phyloP scores from a whole-genome alignment of 2,329 filamentous ascomycete species.

The Apiospora aurea region DNA sequence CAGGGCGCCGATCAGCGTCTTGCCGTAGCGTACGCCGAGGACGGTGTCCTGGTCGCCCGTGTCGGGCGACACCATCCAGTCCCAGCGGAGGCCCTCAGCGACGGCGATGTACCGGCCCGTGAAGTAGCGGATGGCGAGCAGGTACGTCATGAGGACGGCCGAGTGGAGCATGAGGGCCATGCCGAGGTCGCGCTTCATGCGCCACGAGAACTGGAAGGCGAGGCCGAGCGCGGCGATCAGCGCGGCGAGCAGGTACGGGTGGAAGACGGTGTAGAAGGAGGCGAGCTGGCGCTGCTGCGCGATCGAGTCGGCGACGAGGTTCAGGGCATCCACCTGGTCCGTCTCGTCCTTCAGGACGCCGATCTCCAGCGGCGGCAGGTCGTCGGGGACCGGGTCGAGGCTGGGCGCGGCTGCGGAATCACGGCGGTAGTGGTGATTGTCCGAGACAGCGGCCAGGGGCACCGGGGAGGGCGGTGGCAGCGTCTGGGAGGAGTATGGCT shows the following conservation, averaged over 20 bases:
- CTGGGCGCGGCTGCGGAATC: constrained; percentile 45
- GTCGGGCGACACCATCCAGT: constrained; percentile 61
- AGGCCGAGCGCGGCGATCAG: constrained; percentile 52
- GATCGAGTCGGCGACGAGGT: constrained; percentile 80
- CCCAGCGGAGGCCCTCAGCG: constrained; percentile 67
- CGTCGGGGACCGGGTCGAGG: constrained; percentile 48
- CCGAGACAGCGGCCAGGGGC: constrained; percentile 42
- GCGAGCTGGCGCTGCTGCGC: constrained; percentile 81
- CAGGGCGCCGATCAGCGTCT: constrained; percentile 73
- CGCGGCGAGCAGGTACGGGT: constrained; percentile 61
- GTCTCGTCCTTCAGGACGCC: constrained; percentile 59
- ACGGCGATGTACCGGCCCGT: constrained; percentile 67
- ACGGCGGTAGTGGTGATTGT: background rate
- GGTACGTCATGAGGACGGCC: constrained; percentile 67
- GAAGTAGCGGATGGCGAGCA: constrained; percentile 66
- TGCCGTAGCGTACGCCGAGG: constrained; percentile 72
- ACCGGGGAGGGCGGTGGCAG: constrained; percentile 46
- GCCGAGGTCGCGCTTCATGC: constrained; percentile 57
- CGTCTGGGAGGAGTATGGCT: constrained; percentile 55
- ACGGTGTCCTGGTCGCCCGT: constrained; percentile 59
- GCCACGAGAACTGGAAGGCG: constrained; percentile 55
- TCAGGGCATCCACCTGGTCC: constrained; percentile 73
- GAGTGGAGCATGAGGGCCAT: constrained; percentile 64
- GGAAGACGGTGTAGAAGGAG: constrained; percentile 67
- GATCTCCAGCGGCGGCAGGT: constrained; percentile 70